A percentile compares a stretch with the other conserved stretches of the same genome.
These are phyloP conservation scores for Suhomyces bokatorum DNA, from an alignment of 1,139 yeast genomes.

Conservation along the genomic window DNA sequence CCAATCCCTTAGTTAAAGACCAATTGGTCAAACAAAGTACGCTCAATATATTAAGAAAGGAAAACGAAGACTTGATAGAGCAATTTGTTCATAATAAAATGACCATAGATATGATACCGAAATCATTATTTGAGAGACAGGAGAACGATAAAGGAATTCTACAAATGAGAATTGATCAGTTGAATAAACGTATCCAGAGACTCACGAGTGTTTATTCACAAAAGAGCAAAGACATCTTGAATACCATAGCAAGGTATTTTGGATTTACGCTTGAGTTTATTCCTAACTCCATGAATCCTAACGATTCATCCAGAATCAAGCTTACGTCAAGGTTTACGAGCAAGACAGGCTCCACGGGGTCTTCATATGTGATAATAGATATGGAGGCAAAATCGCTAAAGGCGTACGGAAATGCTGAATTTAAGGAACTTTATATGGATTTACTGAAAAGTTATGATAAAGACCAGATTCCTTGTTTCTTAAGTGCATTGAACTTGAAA, in stretches of 20 bases:
- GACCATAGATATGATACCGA: constrained; percentile 44
- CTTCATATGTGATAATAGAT: constrained; percentile 42
- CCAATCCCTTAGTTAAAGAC: constrained; percentile 67
- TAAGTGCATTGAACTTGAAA: constrained; percentile 73
- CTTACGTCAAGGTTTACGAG: constrained; percentile 55
- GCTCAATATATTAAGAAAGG: constrained; percentile 53
- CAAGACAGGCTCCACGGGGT: constrained; percentile 16
- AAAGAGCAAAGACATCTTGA: constrained; percentile 73
- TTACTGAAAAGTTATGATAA: constrained; percentile 67
- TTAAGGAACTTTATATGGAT: constrained; percentile 53
- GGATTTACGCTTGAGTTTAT: constrained; percentile 77
- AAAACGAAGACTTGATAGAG: constrained; percentile 57
- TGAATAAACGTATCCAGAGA: constrained; percentile 58
- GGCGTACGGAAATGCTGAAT: constrained; percentile 46
- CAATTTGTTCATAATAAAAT: constrained; percentile 20
- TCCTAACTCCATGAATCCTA: constrained; percentile 57
- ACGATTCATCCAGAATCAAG: constrained; percentile 54
- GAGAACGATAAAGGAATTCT: constrained; percentile 53
- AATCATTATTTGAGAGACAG: constrained; percentile 63
- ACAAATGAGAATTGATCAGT: constrained; percentile 51
- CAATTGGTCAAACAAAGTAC: constrained; percentile 61
- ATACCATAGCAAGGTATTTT: constrained; percentile 64
- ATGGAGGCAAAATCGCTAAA: constrained; percentile 37
- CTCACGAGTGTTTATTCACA: constrained; percentile 64
- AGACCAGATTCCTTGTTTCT: constrained; percentile 74